phyloP scores from a whole-genome alignment of 371 early-diverging fungal species.

The Mucor indicus region DNA sequence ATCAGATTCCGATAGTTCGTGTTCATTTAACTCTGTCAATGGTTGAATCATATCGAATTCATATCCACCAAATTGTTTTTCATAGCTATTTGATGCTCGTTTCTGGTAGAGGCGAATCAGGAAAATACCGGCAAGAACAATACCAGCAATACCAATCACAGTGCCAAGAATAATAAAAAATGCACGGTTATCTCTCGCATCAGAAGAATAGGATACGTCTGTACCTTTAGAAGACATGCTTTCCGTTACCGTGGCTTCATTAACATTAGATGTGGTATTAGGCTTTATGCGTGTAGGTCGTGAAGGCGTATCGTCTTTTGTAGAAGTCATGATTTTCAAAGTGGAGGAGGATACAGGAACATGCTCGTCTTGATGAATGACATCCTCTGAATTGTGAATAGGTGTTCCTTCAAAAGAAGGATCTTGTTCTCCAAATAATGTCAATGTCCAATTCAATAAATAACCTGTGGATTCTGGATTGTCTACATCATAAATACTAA shows the following conservation, averaged over 20 bases:
- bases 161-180: conserved; percentile 12
- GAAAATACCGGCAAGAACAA: conserved; percentile 13
- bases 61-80: conserved; percentile 15
- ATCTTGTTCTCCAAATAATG: conserved; percentile 64
- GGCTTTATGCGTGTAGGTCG: conserved; percentile 24
- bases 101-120: conserved; percentile 14
- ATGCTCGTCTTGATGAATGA: conserved; percentile 16
- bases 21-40: conserved; percentile 20
- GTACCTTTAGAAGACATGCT: not conserved
- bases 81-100: not conserved
- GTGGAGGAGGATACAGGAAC: conserved; percentile 2
- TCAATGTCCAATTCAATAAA: conserved; percentile 64
- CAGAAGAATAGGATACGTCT: not conserved
- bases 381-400: conserved; percentile 9
- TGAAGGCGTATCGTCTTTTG: conserved; percentile 13
- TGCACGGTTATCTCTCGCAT: not conserved
- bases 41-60: conserved; percentile 26
- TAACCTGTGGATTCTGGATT: conserved; percentile 42
- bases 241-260: not conserved
- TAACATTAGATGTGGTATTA: not conserved
- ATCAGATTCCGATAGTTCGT: conserved; percentile 10
- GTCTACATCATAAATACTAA: conserved; percentile 60
- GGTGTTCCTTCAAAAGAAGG: conserved; percentile 31
- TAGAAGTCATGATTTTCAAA: not conserved
- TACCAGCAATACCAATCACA: conserved; percentile 14